Percentiles rank a stretch among this genome's conserved stretches.
Conservation (phyloP, 306 rosid genomes). For the Medicago lupulina region DNA sequence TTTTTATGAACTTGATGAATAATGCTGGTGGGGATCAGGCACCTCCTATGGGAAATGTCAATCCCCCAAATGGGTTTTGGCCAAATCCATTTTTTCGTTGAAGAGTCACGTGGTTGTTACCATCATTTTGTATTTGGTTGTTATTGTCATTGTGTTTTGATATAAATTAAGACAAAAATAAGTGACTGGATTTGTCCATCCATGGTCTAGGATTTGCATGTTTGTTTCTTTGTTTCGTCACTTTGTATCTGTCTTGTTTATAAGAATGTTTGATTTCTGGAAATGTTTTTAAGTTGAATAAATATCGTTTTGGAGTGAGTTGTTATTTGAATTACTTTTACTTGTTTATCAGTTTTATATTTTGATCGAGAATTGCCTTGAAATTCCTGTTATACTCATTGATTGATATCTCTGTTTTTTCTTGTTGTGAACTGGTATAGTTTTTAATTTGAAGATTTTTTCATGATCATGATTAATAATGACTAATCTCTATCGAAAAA, state of each 20-base stretch:
- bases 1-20: slow-evolving; percentile 49
- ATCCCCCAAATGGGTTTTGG: slow-evolving; percentile 48
- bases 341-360: too few relatives aligned
- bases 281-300: slow-evolving; percentile 16
- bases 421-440: too few relatives aligned
- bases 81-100: slow-evolving; percentile 46
- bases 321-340: too few relatives aligned
- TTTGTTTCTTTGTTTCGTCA: not conserved
- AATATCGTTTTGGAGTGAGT: not conserved
- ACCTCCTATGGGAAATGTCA: slow-evolving; percentile 37
- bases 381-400: too few relatives aligned
- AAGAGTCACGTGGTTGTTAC: not conserved
- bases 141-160: not conserved
- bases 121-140: not conserved
- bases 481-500: too few relatives aligned
- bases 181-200: slow-evolving; percentile 18
- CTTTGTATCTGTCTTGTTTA: slow-evolving; percentile 17
- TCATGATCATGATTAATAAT: too few relatives aligned
- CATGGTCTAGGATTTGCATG: slow-evolving; percentile 19
- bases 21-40: slow-evolving; percentile 42
- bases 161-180: slow-evolving; percentile 23
- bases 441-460: too few relatives aligned
- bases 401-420: too few relatives aligned
- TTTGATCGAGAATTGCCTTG: too few relatives aligned
- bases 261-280: not conserved